Conservation (phyloP, 2,329 filamentous ascomycete species). For the Fusarium bactridioides region DNA sequence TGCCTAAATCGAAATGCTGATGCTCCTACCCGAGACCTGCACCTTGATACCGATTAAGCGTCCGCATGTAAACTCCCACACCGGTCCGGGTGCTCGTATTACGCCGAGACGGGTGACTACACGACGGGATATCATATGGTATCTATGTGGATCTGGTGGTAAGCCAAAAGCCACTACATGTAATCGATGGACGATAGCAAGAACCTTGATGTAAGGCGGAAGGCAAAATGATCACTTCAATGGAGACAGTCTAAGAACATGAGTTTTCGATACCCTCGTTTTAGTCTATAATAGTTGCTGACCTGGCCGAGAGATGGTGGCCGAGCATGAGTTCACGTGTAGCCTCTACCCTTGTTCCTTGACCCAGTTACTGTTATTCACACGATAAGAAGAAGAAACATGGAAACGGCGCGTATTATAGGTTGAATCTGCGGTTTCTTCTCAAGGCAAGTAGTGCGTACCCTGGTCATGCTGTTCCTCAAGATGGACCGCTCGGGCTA, state of each 20-base stretch:
- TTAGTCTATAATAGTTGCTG: neutral
- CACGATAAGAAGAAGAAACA: neutral
- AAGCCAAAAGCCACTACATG: neutral
- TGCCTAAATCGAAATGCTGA: constrained; percentile 1
- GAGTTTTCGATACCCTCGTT: neutral
- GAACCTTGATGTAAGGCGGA: neutral
- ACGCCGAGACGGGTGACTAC: constrained; percentile 15
- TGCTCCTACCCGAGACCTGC: constrained; percentile 26
- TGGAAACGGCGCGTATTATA: neutral
- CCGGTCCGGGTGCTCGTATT: constrained; percentile 4
- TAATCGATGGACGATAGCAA: neutral
- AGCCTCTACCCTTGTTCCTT: neutral
- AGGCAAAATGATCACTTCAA: neutral
- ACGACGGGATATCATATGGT: constrained; percentile 3
- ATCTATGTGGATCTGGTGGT: neutral
- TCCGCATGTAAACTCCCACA: constrained; percentile 1
- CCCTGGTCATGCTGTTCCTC: neutral
- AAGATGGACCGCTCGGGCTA: neutral
- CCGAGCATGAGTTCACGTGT: neutral
- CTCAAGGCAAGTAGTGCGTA: neutral
- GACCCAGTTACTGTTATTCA: neutral
- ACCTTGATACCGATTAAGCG: constrained; percentile 23
- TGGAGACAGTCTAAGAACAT: neutral
- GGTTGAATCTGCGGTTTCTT: too few relatives aligned
- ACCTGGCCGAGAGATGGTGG: neutral